Evolutionary conservation across 768 basidiomycete genomes (phyloP).

Genomic region (Tephrocybe sp.): DNA sequence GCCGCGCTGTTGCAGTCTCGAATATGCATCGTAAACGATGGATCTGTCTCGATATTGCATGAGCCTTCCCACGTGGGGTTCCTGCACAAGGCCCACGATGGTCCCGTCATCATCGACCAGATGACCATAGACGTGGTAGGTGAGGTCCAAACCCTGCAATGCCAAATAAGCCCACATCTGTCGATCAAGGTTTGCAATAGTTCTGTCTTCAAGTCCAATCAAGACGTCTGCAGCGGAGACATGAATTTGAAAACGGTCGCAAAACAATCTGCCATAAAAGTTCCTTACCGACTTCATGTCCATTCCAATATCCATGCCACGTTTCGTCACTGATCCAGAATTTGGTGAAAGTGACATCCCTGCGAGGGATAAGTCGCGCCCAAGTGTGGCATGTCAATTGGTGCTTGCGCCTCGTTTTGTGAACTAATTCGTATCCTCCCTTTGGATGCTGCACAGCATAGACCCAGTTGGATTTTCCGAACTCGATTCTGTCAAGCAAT

Average conservation of each 20-base stretch:
- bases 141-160: slow-evolving; percentile 33
- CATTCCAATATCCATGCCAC: slow-evolving; percentile 37
- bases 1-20: slow-evolving; percentile 26
- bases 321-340: slow-evolving; percentile 26
- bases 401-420: slow-evolving; percentile 22
- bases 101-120: slow-evolving; percentile 28
- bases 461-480: slow-evolving; percentile 36
- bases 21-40: slow-evolving; percentile 31
- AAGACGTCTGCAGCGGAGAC: slow-evolving; percentile 27
- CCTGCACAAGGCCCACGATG: slow-evolving; percentile 35
- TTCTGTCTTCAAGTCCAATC: slow-evolving; percentile 29
- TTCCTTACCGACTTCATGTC: slow-evolving; percentile 37
- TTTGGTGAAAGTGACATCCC: slow-evolving; percentile 35
- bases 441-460: slow-evolving; percentile 26
- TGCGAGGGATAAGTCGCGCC: slow-evolving; percentile 34
- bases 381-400: slow-evolving; percentile 32
- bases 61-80: slow-evolving; percentile 33
- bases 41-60: slow-evolving; percentile 27
- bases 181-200: slow-evolving; percentile 23
- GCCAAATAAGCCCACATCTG: slow-evolving; percentile 31
- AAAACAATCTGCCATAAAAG: no score
- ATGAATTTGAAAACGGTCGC: not conserved
- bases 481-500: slow-evolving; percentile 28
- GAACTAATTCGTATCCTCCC: slow-evolving; percentile 30
- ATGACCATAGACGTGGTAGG: slow-evolving; percentile 35